Percentiles rank a stretch among this genome's conserved stretches.
phyloP scores from a whole-genome alignment of 495 filamentous ascomycete genomes.

The Rusavskia elegans region DNA sequence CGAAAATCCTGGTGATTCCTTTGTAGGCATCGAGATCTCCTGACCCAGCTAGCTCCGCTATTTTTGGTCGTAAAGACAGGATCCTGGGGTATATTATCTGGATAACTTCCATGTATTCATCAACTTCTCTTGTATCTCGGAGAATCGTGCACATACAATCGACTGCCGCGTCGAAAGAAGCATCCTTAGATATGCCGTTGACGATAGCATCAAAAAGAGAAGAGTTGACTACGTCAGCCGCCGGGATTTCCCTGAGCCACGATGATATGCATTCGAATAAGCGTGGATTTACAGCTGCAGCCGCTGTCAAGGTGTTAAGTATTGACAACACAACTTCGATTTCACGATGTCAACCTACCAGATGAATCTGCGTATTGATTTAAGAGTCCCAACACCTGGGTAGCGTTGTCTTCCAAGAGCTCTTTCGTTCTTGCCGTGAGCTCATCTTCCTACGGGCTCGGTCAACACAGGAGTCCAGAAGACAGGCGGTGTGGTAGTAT shows the following conservation, averaged over 20 bases:
- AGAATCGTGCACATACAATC: constrained; percentile 88
- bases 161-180: constrained; percentile 75
- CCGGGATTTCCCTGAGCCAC: constrained; percentile 84
- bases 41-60: constrained; percentile 53
- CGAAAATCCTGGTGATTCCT: constrained; percentile 74
- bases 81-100: constrained; percentile 72
- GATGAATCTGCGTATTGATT: constrained; percentile 84
- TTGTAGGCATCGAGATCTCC: constrained; percentile 83
- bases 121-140: constrained; percentile 83
- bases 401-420: constrained; percentile 76
- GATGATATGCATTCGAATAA: constrained; percentile 90
- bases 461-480: not conserved
- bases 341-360: constrained; percentile 33
- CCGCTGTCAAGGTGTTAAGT: constrained; percentile 16
- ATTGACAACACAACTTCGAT: no score
- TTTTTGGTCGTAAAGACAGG: constrained; percentile 62
- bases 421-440: constrained; percentile 65
- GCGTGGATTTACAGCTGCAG: constrained; percentile 73
- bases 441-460: constrained; percentile 69
- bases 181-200: constrained; percentile 54
- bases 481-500: constrained; percentile 7
- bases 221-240: constrained; percentile 68
- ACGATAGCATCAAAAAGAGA: constrained; percentile 70
- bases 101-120: constrained; percentile 68
- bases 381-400: constrained; percentile 68